Evolutionary conservation across 2,329 filamentous ascomycete genomes (phyloP).

Genomic region (Cytospora paraplurivora): DNA sequence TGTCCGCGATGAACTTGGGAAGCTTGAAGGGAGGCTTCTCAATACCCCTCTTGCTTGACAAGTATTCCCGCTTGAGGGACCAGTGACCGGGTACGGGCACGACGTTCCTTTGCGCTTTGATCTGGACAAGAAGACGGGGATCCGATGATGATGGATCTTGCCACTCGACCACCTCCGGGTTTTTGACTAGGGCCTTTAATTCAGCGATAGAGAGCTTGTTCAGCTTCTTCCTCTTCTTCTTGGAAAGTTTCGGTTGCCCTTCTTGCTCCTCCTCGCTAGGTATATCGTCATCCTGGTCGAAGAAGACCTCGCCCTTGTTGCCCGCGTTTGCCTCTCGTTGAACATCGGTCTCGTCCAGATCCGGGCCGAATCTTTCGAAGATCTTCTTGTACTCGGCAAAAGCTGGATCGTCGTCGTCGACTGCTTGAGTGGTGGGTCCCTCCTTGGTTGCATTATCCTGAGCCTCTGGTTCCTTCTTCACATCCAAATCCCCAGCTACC

Average conservation of each 20-base stretch:
- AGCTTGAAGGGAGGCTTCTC: conserved; percentile 93
- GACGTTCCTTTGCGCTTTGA: conserved; percentile 93
- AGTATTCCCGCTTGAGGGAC: conserved; percentile 94
- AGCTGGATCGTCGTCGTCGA: conserved; percentile 71
- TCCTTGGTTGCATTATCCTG: conserved; percentile 44
- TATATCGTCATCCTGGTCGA: conserved; percentile 81
- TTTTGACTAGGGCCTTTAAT: conserved; percentile 86
- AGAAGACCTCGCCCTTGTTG: conserved; percentile 85
- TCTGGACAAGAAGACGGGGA: conserved; percentile 84
- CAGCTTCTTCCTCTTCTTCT: conserved; percentile 90
- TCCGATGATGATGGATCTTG: conserved; percentile 91
- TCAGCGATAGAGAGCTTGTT: conserved; percentile 94
- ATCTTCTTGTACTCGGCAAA: conserved; percentile 84
- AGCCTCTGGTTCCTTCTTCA: conserved; percentile 44
- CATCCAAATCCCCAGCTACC: conserved; percentile 42
- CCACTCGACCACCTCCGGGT: conserved; percentile 96
- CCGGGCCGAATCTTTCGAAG: conserved; percentile 75
- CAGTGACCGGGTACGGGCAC: conserved; percentile 93
- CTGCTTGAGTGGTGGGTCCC: conserved; percentile 51
- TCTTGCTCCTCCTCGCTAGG: conserved; percentile 79
- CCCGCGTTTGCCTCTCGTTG: conserved; percentile 66
- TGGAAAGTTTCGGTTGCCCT: conserved; percentile 73
- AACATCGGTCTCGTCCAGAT: conserved; percentile 62
- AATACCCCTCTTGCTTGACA: conserved; percentile 94
- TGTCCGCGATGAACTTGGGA: conserved; percentile 96